A percentile compares a stretch with the other conserved stretches of the same genome.
Conservation (phyloP, 177 flowering plant species). For the Vitis hybrid region DNA sequence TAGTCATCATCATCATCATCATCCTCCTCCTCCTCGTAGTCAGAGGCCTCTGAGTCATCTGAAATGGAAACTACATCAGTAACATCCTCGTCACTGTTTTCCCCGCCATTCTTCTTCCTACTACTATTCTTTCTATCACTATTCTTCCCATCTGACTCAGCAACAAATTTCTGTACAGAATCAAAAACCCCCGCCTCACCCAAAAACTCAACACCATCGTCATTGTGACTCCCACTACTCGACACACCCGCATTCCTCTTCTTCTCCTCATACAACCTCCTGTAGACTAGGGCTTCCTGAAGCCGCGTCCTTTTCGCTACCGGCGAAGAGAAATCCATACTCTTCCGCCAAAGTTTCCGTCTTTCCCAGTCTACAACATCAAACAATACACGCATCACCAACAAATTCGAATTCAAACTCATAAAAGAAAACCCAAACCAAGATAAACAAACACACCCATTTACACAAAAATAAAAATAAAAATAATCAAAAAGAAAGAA, state of each 20-base stretch:
- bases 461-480: neutral
- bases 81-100: constrained; percentile 2
- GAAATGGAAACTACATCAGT: neutral
- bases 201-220: neutral
- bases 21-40: neutral
- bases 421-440: too few relatives aligned
- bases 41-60: constrained; percentile 1
- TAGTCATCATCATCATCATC: constrained; percentile 4
- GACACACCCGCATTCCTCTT: neutral
- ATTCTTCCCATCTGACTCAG: too few relatives aligned
- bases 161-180: neutral
- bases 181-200: constrained; percentile 3
- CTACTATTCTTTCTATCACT: too few relatives aligned
- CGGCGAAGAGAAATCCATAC: constrained; percentile 1
- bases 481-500: neutral
- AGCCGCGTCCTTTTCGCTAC: constrained; percentile 15
- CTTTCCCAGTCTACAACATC: neutral
- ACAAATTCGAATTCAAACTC: too few relatives aligned
- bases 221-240: neutral
- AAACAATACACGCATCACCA: too few relatives aligned
- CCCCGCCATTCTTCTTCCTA: too few relatives aligned
- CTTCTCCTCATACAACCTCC: constrained; percentile 3
- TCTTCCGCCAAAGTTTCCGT: neutral
- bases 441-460: neutral
- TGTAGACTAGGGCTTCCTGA: neutral